A percentile compares a stretch with the other conserved stretches of the same genome.
Conservation (phyloP, 2,329 filamentous ascomycete genomes). For the Apiospora arundinis region DNA sequence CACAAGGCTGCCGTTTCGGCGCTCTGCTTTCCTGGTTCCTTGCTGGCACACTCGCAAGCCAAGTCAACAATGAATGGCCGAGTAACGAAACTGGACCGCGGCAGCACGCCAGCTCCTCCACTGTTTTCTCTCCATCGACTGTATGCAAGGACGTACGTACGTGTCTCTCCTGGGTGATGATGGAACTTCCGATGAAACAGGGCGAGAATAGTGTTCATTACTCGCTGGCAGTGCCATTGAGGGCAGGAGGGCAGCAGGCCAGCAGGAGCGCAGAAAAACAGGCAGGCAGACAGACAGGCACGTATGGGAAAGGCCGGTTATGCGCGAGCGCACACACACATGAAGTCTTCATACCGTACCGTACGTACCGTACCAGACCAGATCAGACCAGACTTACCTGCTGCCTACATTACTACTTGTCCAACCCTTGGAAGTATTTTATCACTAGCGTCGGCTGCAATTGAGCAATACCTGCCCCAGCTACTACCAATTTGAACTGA, state of each 20-base stretch:
- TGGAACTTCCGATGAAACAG: slow-evolving; percentile 1
- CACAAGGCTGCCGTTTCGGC: slow-evolving; percentile 15
- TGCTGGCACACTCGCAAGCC: background rate
- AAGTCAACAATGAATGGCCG: slow-evolving; percentile 18
- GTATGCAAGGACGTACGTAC: background rate
- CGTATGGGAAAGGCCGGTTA: too few relatives aligned
- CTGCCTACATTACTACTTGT: too few relatives aligned
- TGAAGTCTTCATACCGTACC: too few relatives aligned
- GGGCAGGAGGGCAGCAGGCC: background rate
- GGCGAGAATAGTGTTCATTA: background rate
- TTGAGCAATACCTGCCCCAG: background rate
- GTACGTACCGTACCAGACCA: too few relatives aligned
- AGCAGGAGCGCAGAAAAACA: too few relatives aligned
- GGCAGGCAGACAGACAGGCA: too few relatives aligned
- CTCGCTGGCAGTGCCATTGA: background rate
- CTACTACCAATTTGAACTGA: too few relatives aligned
- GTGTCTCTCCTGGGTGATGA: background rate
- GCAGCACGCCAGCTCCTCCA: background rate
- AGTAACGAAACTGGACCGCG: slow-evolving; percentile 10
- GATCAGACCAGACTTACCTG: too few relatives aligned
- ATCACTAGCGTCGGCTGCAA: slow-evolving; percentile 8
- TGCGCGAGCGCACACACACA: too few relatives aligned
- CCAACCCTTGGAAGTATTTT: background rate
- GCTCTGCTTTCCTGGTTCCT: background rate
- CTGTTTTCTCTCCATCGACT: background rate